Conservation (phyloP, 2,329 filamentous ascomycete species). For the Cordyceps tenuipes region DNA sequence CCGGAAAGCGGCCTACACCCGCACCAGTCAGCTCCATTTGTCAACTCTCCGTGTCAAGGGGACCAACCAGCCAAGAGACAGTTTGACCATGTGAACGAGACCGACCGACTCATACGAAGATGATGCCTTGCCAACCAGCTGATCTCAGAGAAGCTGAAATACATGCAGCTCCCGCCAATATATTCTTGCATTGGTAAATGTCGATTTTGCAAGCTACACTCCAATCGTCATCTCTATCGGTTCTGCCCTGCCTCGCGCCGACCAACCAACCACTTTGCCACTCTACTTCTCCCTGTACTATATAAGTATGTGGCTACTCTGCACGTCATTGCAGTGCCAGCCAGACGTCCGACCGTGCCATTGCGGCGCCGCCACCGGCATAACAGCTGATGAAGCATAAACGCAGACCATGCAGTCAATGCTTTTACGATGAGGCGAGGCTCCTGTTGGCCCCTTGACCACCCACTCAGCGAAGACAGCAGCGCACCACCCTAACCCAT, state of each 20-base stretch:
- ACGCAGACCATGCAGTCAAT: not conserved
- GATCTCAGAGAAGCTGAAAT: too few species aligned
- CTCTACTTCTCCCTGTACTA: too few species aligned
- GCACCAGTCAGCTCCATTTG: constrained; percentile 1
- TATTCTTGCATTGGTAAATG: too few species aligned
- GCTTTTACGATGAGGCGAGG: not conserved
- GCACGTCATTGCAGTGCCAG: not conserved
- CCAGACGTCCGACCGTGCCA: not conserved
- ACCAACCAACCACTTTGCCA: not conserved
- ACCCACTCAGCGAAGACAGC: not conserved
- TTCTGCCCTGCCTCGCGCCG: not conserved
- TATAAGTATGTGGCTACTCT: too few species aligned
- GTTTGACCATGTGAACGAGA: not conserved
- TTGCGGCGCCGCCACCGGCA: not conserved
- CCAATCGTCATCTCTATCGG: not conserved
- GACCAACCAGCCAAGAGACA: not conserved
- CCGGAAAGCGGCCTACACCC: constrained; percentile 8
- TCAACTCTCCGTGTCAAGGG: not conserved
- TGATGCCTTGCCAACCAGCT: not conserved
- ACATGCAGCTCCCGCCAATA: too few species aligned
- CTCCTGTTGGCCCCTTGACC: constrained; percentile 2
- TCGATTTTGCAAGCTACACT: not conserved
- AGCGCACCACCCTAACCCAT: constrained; percentile 9
- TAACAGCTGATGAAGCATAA: constrained; percentile 5
- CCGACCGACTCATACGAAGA: not conserved